Conservation (phyloP, 805 yeast species). For the Candida piceae region DNA sequence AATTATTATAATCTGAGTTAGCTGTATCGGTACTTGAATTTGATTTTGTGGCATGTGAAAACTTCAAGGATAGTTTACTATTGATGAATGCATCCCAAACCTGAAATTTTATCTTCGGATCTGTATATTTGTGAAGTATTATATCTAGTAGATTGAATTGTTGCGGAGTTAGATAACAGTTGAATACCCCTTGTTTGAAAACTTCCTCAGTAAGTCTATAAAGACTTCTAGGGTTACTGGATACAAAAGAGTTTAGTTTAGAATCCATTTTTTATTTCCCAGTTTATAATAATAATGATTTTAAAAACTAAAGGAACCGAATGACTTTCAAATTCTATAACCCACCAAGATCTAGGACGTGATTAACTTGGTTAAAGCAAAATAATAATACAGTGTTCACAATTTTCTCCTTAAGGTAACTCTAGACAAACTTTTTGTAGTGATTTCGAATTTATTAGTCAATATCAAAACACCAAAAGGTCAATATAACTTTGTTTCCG, state of each 20-base stretch:
- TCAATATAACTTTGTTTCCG: too few species aligned
- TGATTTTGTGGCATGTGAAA: slow-evolving; percentile 11
- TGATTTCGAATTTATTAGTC: too few species aligned
- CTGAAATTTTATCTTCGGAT: slow-evolving; percentile 3
- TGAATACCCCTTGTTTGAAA: slow-evolving; percentile 36
- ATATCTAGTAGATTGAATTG: slow-evolving; percentile 47
- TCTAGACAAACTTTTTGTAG: too few species aligned
- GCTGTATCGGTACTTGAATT: background rate
- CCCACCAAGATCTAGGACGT: too few species aligned
- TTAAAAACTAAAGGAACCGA: too few species aligned
- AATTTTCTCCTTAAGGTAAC: too few species aligned
- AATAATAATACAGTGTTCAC: too few species aligned
- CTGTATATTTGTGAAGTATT: slow-evolving; percentile 33
- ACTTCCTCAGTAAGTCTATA: slow-evolving; percentile 32
- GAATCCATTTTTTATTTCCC: slow-evolving; percentile 11
- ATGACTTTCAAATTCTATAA: too few species aligned
- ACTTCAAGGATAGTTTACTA: slow-evolving; percentile 30
- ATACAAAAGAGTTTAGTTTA: slow-evolving; percentile 13
- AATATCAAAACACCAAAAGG: too few species aligned
- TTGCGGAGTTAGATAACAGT: slow-evolving; percentile 47
- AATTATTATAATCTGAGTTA: background rate
- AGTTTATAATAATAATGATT: too few species aligned
- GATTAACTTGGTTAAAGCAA: too few species aligned
- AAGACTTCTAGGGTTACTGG: slow-evolving; percentile 25
- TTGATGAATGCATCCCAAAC: slow-evolving; percentile 45